A percentile compares a stretch with the other conserved stretches of the same genome.
Conservation (phyloP, 2,329 filamentous ascomycete species). For the Clarireedia paspali region DNA sequence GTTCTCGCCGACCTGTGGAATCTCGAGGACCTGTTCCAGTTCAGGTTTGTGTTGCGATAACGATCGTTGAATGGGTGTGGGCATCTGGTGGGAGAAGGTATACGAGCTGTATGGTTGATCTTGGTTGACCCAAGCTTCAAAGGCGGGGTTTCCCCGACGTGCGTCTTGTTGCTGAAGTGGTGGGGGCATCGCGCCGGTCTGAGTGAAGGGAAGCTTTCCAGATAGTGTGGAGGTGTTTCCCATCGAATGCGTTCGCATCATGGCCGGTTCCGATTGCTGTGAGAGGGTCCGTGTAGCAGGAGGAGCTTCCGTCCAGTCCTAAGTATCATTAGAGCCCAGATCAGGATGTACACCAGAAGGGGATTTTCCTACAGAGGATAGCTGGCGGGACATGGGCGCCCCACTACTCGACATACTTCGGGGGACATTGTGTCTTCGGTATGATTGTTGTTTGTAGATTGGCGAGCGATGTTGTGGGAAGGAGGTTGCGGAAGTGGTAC, state of each 20-base stretch:
- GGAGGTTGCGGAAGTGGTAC: slow-evolving; percentile 9
- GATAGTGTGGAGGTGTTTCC: slow-evolving; percentile 21
- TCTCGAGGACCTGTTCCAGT: slow-evolving; percentile 24
- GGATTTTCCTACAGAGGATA: slow-evolving; percentile 22
- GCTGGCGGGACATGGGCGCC: slow-evolving; percentile 22
- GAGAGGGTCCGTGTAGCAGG: slow-evolving; percentile 21
- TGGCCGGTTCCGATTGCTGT: slow-evolving; percentile 24
- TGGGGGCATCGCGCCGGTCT: slow-evolving; percentile 20
- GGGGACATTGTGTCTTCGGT: slow-evolving; percentile 22
- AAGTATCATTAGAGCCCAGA: slow-evolving; percentile 19
- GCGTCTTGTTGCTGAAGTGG: slow-evolving; percentile 18
- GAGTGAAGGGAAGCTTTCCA: slow-evolving; percentile 23
- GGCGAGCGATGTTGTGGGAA: slow-evolving; percentile 21
- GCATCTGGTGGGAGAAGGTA: slow-evolving; percentile 19
- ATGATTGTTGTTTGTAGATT: slow-evolving; percentile 22
- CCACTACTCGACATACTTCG: slow-evolving; percentile 27
- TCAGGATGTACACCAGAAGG: slow-evolving; percentile 11
- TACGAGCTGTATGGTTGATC: slow-evolving; percentile 24
- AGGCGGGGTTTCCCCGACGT: slow-evolving; percentile 18
- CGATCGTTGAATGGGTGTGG: slow-evolving; percentile 13
- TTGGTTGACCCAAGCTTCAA: slow-evolving; percentile 23
- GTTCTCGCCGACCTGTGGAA: slow-evolving; percentile 21
- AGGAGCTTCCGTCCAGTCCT: slow-evolving; percentile 23
- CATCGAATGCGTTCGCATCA: slow-evolving; percentile 25
- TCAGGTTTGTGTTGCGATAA: slow-evolving; percentile 19